Conservation (phyloP, 2,329 filamentous ascomycete species). For the Thielaviopsis cerberus region DNA sequence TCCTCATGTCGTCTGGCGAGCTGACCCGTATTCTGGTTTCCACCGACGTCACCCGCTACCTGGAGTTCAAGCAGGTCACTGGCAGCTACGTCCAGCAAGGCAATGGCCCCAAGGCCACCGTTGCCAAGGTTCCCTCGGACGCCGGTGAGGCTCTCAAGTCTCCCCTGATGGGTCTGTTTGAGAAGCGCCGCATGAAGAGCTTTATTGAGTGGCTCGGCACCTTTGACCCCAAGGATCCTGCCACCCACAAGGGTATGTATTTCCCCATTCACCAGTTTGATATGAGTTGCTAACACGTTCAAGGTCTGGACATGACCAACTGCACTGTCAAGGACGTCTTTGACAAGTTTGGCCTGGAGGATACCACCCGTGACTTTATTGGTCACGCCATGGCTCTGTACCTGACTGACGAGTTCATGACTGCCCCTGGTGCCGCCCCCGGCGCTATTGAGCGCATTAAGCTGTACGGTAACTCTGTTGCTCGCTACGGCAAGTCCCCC, state of each 20-base stretch:
- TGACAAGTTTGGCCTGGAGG: conserved; percentile 89
- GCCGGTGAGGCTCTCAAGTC: conserved; percentile 78
- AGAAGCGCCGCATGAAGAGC: conserved; percentile 91
- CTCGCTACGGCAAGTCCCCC: conserved; percentile 91
- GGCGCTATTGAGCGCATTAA: conserved; percentile 83
- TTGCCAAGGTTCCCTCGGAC: conserved; percentile 93
- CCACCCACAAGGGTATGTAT: conserved; percentile 68
- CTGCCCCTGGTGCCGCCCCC: conserved; percentile 49
- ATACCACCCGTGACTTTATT: conserved; percentile 81
- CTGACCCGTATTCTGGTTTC: conserved; percentile 96
- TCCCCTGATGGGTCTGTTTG: conserved; percentile 88
- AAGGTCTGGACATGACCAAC: conserved; percentile 60
- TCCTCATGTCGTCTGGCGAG: conserved; percentile 96
- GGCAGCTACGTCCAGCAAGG: conserved; percentile 94
- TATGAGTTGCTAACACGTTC: neutral
- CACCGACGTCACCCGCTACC: conserved; percentile 74
- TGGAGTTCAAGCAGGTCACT: conserved; percentile 86
- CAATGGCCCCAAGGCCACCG: conserved; percentile 60
- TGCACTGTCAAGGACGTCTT: conserved; percentile 97
- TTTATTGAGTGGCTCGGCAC: conserved; percentile 91
- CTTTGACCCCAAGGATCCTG: conserved; percentile 64
- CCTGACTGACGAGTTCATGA: conserved; percentile 71
- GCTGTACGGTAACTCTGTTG: conserved; percentile 93
- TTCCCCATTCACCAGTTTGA: neutral
- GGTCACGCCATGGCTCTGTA: conserved; percentile 97